Conservation (phyloP, 2,329 filamentous ascomycete species). For the Phialemonium atrogriseum region DNA sequence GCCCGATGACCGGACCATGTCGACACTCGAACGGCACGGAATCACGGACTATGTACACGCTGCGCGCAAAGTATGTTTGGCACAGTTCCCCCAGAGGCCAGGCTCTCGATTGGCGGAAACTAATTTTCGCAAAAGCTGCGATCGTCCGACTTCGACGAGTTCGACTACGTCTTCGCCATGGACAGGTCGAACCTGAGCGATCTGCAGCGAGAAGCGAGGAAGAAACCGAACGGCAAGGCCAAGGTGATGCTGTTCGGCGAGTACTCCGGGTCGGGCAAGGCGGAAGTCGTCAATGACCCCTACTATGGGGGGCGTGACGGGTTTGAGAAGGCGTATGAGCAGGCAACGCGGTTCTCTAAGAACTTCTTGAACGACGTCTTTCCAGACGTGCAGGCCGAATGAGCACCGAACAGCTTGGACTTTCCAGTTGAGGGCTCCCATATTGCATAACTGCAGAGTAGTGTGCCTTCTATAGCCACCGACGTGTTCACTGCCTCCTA, state of each 20-base stretch:
- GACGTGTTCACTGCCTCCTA: too few species aligned
- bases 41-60: constrained; percentile 70
- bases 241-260: constrained; percentile 80
- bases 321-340: constrained; percentile 80
- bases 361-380: constrained; percentile 63
- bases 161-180: constrained; percentile 96
- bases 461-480: too few species aligned
- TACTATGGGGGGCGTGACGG: constrained; percentile 84
- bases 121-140: constrained; percentile 31
- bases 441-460: too few species aligned
- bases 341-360: constrained; percentile 66
- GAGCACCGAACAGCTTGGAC: too few species aligned
- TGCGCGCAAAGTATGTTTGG: constrained; percentile 61
- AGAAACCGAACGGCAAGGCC: constrained; percentile 50
- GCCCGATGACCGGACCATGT: constrained; percentile 78
- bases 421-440: too few species aligned
- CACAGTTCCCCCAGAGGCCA: not conserved
- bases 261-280: constrained; percentile 56
- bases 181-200: constrained; percentile 73
- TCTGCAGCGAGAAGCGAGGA: constrained; percentile 51
- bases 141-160: constrained; percentile 66
- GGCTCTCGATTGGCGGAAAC: not conserved
- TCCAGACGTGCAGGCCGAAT: constrained; percentile 21
- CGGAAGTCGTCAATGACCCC: constrained; percentile 75
- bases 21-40: constrained; percentile 63